Conservation (phyloP, 345 rosid genomes). For the Diplotaxis tenuifolia region DNA sequence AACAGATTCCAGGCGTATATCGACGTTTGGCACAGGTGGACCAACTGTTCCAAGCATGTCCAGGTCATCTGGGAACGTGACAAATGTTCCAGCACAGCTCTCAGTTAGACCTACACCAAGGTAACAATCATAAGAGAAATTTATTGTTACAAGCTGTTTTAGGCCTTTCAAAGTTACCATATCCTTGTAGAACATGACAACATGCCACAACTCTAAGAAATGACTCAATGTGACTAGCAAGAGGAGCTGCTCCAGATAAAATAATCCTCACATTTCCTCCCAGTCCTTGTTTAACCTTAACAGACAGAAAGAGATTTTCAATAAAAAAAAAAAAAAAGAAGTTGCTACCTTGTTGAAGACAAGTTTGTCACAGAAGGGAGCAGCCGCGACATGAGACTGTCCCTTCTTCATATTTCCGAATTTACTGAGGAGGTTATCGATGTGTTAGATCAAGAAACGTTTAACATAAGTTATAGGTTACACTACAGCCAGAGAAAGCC, state of each 20-base stretch:
- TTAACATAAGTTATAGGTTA: neutral
- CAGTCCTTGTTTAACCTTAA: conserved; percentile 76
- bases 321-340: neutral
- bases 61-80: conserved; percentile 65
- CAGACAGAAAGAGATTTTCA: neutral
- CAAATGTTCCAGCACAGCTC: conserved; percentile 90
- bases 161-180: conserved; percentile 43
- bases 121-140: neutral
- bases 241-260: conserved; percentile 89
- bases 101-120: conserved; percentile 69
- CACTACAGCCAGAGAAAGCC: neutral
- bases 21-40: conserved; percentile 91
- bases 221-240: conserved; percentile 68
- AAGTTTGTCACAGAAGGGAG: conserved; percentile 73
- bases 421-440: conserved; percentile 46
- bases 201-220: conserved; percentile 91
- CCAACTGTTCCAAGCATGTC: conserved; percentile 87
- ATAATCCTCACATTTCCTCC: conserved; percentile 81
- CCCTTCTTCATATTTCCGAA: conserved; percentile 63
- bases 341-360: conserved; percentile 68
- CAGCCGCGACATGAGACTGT: conserved; percentile 49
- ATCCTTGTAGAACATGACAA: conserved; percentile 89
- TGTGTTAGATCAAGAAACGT: neutral
- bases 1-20: conserved; percentile 73
- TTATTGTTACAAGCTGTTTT: neutral